Conservation (phyloP, 805 yeast species). For the Metschnikowia matae region DNA sequence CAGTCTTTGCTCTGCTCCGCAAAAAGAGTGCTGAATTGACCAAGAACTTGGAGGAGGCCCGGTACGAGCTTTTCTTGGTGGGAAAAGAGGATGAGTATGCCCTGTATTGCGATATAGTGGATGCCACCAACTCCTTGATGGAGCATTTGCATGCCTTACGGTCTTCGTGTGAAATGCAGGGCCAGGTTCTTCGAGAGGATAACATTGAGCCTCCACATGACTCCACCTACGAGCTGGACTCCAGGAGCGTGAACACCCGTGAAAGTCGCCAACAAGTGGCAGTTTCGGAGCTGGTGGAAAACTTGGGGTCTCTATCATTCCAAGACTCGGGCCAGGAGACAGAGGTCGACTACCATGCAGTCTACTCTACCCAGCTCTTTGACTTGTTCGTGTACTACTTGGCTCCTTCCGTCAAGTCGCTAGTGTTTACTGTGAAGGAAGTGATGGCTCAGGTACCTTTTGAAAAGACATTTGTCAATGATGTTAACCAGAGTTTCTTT, state of each 20-base stretch:
- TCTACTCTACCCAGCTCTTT: conserved; percentile 46
- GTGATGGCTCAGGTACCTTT: conserved; percentile 60
- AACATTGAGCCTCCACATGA: not conserved
- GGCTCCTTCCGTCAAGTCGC: conserved; percentile 70
- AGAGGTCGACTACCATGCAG: conserved; percentile 20
- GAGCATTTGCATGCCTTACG: conserved; percentile 64
- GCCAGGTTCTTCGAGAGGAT: conserved; percentile 43
- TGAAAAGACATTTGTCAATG: conserved; percentile 24
- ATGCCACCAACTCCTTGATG: conserved; percentile 47
- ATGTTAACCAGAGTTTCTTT: conserved; percentile 28
- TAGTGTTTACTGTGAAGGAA: conserved; percentile 57
- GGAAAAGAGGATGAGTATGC: conserved; percentile 57
- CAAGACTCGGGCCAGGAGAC: conserved; percentile 9
- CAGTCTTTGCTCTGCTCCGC: conserved; percentile 36
- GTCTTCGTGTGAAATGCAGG: conserved; percentile 65
- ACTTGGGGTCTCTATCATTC: conserved; percentile 18
- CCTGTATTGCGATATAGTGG: conserved; percentile 43
- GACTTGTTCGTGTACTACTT: conserved; percentile 62
- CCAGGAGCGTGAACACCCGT: conserved; percentile 24
- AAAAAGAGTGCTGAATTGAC: conserved; percentile 37
- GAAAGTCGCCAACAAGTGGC: conserved; percentile 16
- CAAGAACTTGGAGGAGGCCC: conserved; percentile 50
- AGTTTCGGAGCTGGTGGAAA: conserved; percentile 28
- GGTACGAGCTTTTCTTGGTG: conserved; percentile 50
- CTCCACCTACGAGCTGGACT: conserved; percentile 10